These are phyloP conservation scores for Silene noctiflora DNA, from an alignment of 179 eudicot genomes.

Conservation along the genomic window DNA sequence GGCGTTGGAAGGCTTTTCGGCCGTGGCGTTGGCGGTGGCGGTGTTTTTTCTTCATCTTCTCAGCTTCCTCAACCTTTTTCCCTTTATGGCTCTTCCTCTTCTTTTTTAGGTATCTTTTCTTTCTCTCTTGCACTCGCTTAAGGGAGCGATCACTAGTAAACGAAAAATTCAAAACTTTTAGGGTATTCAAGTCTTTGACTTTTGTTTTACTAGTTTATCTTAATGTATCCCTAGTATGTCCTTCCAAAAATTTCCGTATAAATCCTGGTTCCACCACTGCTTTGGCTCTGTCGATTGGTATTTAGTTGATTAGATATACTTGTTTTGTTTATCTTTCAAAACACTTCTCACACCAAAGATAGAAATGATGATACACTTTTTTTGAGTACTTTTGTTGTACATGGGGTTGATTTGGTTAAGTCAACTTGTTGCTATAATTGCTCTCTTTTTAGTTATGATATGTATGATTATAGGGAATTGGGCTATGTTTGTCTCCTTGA, in stretches of 20 bases:
- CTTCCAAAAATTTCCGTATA: no score
- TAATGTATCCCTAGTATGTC: no score
- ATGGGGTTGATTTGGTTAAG: background rate
- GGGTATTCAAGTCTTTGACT: no score
- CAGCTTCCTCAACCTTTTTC: background rate
- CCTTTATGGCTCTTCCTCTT: background rate
- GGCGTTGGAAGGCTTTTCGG: background rate
- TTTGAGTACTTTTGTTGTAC: background rate
- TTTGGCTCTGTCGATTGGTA: no score
- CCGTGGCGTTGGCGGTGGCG: background rate
- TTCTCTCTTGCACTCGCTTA: background rate
- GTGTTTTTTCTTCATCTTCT: background rate
- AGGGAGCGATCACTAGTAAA: no score
- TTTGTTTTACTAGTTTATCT: no score
- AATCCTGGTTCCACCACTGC: no score
- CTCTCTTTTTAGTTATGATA: background rate
- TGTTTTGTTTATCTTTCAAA: no score
- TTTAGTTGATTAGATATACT: no score
- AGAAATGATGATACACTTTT: no score
- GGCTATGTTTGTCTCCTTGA: background rate
- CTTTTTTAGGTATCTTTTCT: background rate
- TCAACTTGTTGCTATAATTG: background rate
- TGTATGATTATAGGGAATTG: background rate
- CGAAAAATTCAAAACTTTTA: no score
- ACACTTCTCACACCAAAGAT: no score